phyloP scores from a whole-genome alignment of 2,329 filamentous ascomycete species.

The Claviceps spartinae region DNA sequence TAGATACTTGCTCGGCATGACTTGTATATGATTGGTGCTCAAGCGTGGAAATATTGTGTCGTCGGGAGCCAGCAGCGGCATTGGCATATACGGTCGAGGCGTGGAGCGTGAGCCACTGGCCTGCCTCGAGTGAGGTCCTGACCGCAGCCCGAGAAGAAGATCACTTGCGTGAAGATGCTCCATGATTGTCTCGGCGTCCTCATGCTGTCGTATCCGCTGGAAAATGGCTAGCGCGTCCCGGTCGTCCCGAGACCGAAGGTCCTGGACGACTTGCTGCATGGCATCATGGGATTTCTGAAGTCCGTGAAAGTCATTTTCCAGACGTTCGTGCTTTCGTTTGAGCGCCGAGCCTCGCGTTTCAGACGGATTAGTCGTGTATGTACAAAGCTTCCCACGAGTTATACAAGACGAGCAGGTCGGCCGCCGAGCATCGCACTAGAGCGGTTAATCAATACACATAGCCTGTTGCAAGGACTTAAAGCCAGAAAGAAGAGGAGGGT shows the following conservation, averaged over 20 bases:
- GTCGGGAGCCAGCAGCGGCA: neutral
- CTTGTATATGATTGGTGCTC: neutral
- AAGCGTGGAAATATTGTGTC: neutral
- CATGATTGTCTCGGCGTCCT: neutral
- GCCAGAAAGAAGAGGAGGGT: neutral
- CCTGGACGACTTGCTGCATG: neutral
- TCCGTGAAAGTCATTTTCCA: neutral
- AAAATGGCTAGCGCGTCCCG: neutral
- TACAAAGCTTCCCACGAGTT: neutral
- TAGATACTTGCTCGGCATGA: neutral
- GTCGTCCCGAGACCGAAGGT: neutral
- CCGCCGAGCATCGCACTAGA: slow-evolving; percentile 1
- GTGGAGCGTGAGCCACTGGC: neutral
- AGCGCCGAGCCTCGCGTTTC: neutral
- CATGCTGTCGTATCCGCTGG: neutral
- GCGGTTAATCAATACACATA: neutral
- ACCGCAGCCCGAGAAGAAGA: neutral
- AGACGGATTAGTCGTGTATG: neutral
- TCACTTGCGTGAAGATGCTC: neutral
- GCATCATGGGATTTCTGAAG: neutral
- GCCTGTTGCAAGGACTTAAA: neutral
- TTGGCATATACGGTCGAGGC: neutral
- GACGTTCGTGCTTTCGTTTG: neutral
- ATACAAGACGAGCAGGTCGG: neutral
- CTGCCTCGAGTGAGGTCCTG: neutral